These are phyloP conservation scores for Camellia sinensis DNA, from an alignment of 148 eudicot species.

Conservation along the genomic window DNA sequence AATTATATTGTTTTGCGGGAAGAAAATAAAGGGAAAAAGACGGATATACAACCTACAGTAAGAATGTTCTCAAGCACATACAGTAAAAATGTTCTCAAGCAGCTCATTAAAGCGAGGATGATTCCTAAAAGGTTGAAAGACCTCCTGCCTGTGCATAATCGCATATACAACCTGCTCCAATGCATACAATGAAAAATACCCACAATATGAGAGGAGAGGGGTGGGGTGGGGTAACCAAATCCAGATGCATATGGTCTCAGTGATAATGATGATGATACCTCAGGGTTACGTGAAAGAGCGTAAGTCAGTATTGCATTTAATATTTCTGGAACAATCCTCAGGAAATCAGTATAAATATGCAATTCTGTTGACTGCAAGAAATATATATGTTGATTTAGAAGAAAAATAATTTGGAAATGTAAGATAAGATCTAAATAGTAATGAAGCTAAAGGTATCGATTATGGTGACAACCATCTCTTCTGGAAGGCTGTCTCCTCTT, in stretches of 20 bases:
- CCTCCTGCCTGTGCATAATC: slow-evolving; percentile 93
- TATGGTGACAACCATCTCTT: slow-evolving; percentile 37
- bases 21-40: background rate
- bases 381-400: slow-evolving; percentile 1
- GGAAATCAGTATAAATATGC: slow-evolving; percentile 88
- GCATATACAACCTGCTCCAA: slow-evolving; percentile 89
- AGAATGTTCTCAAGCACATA: too few species aligned
- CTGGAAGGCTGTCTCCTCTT: slow-evolving; percentile 50
- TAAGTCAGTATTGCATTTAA: slow-evolving; percentile 81
- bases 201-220: background rate
- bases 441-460: background rate
- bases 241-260: background rate
- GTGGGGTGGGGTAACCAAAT: too few species aligned
- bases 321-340: slow-evolving; percentile 87
- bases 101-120: slow-evolving; percentile 90
- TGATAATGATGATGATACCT: slow-evolving; percentile 44
- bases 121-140: slow-evolving; percentile 81
- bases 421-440: background rate
- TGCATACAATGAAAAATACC: slow-evolving; percentile 3
- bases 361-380: slow-evolving; percentile 73
- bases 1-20: background rate
- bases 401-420: background rate
- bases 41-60: too few species aligned
- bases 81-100: slow-evolving; percentile 87
- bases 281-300: slow-evolving; percentile 92